These are phyloP conservation scores for Pleurotus eryngii DNA, from an alignment of 768 basidiomycete species.

Conservation along the genomic window DNA sequence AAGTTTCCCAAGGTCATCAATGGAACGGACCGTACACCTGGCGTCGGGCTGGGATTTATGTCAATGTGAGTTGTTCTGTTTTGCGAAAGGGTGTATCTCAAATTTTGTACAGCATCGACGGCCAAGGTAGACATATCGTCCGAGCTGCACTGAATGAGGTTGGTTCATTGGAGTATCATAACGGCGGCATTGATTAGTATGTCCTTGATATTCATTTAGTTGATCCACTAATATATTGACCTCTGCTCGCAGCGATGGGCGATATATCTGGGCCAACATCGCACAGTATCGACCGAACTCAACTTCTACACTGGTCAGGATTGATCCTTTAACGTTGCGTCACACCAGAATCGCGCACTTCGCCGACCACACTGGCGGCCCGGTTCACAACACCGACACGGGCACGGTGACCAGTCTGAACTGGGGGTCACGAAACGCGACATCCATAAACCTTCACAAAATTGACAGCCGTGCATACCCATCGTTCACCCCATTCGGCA, in stretches of 20 bases:
- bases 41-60: constrained; percentile 2
- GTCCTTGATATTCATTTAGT: not conserved
- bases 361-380: constrained; percentile 1
- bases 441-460: not conserved
- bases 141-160: constrained; percentile 2
- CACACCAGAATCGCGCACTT: constrained; percentile 1
- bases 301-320: not conserved
- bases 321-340: constrained; percentile 1
- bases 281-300: constrained; percentile 5
- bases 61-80: not conserved
- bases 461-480: not conserved
- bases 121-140: not conserved
- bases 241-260: not conserved
- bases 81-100: not conserved
- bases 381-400: not conserved
- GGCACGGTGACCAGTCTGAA: not conserved
- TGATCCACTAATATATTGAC: not conserved
- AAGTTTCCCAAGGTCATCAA: constrained; percentile 1
- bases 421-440: constrained; percentile 4
- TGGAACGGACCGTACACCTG: constrained; percentile 4
- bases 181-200: constrained; percentile 5
- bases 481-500: not conserved
- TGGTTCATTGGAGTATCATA: not conserved
- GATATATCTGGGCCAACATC: constrained; percentile 5
- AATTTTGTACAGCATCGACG: not conserved